These are phyloP conservation scores for Phytophthora fragariaefolia DNA, from an alignment of 352 stramenopile genomes.

Conservation along the genomic window DNA sequence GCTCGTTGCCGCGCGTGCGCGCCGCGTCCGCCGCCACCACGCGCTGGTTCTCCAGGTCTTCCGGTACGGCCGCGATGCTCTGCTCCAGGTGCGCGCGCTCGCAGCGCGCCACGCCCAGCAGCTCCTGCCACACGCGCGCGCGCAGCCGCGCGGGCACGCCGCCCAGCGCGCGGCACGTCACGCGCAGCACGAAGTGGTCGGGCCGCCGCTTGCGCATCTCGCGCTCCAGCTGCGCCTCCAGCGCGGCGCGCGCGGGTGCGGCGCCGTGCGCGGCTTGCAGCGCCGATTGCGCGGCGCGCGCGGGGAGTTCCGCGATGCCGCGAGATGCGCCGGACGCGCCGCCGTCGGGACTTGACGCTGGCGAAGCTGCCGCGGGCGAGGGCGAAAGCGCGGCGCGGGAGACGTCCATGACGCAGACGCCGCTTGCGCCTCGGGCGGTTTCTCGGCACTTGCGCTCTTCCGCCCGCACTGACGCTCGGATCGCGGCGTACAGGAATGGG, in stretches of 20 bases:
- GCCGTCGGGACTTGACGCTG: no score
- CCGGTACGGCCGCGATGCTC: slow-evolving; percentile 74
- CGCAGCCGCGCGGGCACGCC: slow-evolving; percentile 63
- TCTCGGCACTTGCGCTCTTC: no score
- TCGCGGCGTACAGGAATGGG: no score
- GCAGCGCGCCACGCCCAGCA: slow-evolving; percentile 72
- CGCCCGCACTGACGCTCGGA: no score
- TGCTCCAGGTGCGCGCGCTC: slow-evolving; percentile 73
- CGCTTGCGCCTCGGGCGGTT: no score
- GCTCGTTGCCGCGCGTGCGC: slow-evolving; percentile 84
- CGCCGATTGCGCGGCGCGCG: neutral
- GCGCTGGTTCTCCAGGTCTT: slow-evolving; percentile 91
- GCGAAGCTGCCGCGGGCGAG: no score
- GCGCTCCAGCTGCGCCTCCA: slow-evolving; percentile 48
- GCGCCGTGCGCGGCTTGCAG: no score
- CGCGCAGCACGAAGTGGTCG: slow-evolving; percentile 75
- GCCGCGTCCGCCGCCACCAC: slow-evolving; percentile 90
- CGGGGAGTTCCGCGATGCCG: neutral
- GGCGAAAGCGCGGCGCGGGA: no score
- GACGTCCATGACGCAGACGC: no score
- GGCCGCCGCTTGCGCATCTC: slow-evolving; percentile 77
- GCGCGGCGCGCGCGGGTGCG: no score
- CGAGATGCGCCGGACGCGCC: no score
- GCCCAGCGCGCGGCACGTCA: slow-evolving; percentile 74
- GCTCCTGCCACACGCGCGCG: slow-evolving; percentile 78